phyloP scores from a whole-genome alignment of 78 protist genomes.

The Dictyostelium capitatum region DNA sequence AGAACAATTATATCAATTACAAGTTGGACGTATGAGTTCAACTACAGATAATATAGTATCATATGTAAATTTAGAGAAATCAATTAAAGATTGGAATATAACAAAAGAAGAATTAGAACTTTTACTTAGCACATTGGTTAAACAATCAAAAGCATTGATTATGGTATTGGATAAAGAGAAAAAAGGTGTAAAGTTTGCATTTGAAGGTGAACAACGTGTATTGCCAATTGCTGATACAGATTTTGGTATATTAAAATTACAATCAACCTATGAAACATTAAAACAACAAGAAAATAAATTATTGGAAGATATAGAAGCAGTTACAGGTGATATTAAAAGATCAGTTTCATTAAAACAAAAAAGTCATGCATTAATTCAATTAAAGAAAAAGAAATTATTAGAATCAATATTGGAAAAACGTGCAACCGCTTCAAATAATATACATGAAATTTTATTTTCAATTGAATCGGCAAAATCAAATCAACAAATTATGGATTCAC shows the following conservation, averaged over 20 bases:
- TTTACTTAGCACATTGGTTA: neutral
- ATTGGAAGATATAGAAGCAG: slow-evolving; percentile 5
- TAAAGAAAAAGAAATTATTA: slow-evolving; percentile 31
- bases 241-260: slow-evolving; percentile 33
- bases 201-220: slow-evolving; percentile 4
- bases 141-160: slow-evolving; percentile 6
- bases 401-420: slow-evolving; percentile 34
- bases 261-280: slow-evolving; percentile 30
- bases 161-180: slow-evolving; percentile 1
- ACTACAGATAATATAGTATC: slow-evolving; percentile 37
- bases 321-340: neutral
- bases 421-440: slow-evolving; percentile 11
- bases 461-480: slow-evolving; percentile 61
- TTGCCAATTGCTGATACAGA: slow-evolving; percentile 22
- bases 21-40: slow-evolving; percentile 24
- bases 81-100: slow-evolving; percentile 20
- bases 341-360: slow-evolving; percentile 24
- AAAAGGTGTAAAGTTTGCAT: slow-evolving; percentile 56
- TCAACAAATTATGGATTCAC: slow-evolving; percentile 49
- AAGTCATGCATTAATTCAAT: slow-evolving; percentile 30
- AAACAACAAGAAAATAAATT: slow-evolving; percentile 25
- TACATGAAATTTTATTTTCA: slow-evolving; percentile 25
- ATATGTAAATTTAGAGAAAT: slow-evolving; percentile 28
- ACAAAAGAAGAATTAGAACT: slow-evolving; percentile 45
- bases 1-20: slow-evolving; percentile 25